Evolutionary conservation across 352 stramenopile genomes (phyloP).

Genomic region (Blastocystis sp.): DNA sequence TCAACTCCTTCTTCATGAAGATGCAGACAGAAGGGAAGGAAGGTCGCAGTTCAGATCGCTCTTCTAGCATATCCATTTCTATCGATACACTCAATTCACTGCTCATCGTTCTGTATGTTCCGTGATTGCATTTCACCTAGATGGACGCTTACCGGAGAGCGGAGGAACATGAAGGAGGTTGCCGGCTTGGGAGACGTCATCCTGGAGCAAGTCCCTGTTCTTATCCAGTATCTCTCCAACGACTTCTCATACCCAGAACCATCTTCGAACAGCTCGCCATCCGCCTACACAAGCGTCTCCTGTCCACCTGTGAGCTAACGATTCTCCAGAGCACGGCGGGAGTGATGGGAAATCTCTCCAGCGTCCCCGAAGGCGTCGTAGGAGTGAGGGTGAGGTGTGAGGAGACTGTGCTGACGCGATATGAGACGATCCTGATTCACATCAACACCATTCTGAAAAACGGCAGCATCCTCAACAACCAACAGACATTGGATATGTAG

Average conservation of each 20-base stretch:
- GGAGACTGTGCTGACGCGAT: background rate
- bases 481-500: background rate
- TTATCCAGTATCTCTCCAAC: background rate
- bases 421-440: background rate
- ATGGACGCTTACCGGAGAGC: slow-evolving; percentile 38
- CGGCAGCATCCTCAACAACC: background rate
- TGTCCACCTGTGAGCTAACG: background rate
- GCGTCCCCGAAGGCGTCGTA: background rate
- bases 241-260: background rate
- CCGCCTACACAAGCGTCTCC: background rate
- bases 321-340: background rate
- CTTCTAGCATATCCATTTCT: too few species aligned
- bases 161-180: background rate
- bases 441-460: background rate
- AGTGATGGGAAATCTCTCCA: slow-evolving; percentile 15
- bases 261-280: background rate
- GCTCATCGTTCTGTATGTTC: background rate
- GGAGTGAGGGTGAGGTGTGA: background rate
- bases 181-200: background rate
- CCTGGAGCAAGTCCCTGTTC: background rate
- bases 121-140: background rate
- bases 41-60: background rate
- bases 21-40: background rate
- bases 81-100: background rate
- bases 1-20: background rate